Evolutionary conservation across 2,329 filamentous ascomycete genomes (phyloP).

Genomic region (Colletotrichum salicis): DNA sequence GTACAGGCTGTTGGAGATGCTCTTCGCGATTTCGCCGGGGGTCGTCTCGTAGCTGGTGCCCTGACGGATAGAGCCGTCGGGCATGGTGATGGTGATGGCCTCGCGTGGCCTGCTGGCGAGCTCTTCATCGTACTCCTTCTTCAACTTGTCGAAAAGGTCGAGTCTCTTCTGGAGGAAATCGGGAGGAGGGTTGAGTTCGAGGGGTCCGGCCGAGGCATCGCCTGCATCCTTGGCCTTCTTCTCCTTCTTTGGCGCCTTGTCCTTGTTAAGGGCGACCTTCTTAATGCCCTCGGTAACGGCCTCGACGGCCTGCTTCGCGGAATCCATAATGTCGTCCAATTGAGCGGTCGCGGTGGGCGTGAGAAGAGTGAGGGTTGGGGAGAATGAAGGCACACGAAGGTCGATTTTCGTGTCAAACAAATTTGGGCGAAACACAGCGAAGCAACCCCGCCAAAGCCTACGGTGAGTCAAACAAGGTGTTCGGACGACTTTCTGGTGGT

Average conservation of each 20-base stretch:
- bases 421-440: conserved; percentile 29
- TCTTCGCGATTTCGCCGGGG: conserved; percentile 79
- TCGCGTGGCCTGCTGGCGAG: conserved; percentile 76
- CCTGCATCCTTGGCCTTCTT: conserved; percentile 53
- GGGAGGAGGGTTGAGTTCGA: conserved; percentile 67
- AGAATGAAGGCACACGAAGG: neutral
- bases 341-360: conserved; percentile 9
- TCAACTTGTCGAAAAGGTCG: conserved; percentile 87
- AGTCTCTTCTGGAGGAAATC: conserved; percentile 87
- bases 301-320: conserved; percentile 58
- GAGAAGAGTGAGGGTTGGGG: neutral
- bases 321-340: conserved; percentile 53
- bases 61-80: conserved; percentile 75
- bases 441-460: conserved; percentile 35
- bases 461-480: conserved; percentile 33
- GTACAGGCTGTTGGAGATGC: conserved; percentile 85
- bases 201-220: conserved; percentile 51
- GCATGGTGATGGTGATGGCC: conserved; percentile 78
- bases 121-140: conserved; percentile 84
- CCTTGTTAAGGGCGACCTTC: conserved; percentile 63
- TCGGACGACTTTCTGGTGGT: conserved; percentile 15
- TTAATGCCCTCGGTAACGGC: conserved; percentile 68
- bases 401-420: conserved; percentile 2
- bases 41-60: conserved; percentile 94
- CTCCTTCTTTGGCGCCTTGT: conserved; percentile 64